These are phyloP conservation scores for Opeltia flavorubescens DNA, from an alignment of 495 filamentous ascomycete genomes.

Conservation along the genomic window DNA sequence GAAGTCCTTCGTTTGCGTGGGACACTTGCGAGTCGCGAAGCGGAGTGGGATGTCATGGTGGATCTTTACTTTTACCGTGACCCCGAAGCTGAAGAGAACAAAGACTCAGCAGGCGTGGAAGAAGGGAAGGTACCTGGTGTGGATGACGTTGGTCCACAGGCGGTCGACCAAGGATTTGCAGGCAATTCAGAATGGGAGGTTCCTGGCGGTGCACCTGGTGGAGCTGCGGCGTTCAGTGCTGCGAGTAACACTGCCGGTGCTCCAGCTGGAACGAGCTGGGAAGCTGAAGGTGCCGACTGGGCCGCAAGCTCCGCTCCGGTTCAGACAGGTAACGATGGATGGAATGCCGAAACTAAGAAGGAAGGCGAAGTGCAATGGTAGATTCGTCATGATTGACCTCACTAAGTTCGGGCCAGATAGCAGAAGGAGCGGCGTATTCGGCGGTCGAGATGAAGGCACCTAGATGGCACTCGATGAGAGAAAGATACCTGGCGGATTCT, in stretches of 20 bases:
- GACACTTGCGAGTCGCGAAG: constrained; percentile 83
- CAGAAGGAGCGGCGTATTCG: neutral
- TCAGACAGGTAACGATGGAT: constrained; percentile 46
- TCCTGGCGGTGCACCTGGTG: constrained; percentile 42
- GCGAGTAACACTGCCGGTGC: constrained; percentile 46
- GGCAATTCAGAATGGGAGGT: constrained; percentile 58
- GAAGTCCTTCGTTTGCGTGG: constrained; percentile 98
- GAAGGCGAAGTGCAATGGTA: constrained; percentile 52
- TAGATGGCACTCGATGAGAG: constrained; percentile 81
- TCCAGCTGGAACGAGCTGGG: constrained; percentile 50
- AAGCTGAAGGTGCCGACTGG: constrained; percentile 62
- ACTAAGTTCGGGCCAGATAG: neutral
- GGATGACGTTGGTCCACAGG: constrained; percentile 70
- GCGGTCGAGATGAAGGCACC: constrained; percentile 27
- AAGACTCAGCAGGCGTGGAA: constrained; percentile 55
- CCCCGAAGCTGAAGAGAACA: constrained; percentile 94
- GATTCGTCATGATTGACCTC: constrained; percentile 19
- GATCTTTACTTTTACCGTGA: constrained; percentile 99
- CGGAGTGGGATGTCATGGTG: constrained; percentile 95
- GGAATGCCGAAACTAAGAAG: constrained; percentile 46
- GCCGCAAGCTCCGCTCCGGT: constrained; percentile 44
- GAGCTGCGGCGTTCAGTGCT: constrained; percentile 45
- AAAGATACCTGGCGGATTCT: constrained; percentile 68
- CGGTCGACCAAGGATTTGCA: constrained; percentile 69
- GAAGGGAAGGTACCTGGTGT: constrained; percentile 53